Evolutionary conservation across 2,329 filamentous ascomycete genomes (phyloP).

Genomic region (Aspergillus novofumigatus): DNA sequence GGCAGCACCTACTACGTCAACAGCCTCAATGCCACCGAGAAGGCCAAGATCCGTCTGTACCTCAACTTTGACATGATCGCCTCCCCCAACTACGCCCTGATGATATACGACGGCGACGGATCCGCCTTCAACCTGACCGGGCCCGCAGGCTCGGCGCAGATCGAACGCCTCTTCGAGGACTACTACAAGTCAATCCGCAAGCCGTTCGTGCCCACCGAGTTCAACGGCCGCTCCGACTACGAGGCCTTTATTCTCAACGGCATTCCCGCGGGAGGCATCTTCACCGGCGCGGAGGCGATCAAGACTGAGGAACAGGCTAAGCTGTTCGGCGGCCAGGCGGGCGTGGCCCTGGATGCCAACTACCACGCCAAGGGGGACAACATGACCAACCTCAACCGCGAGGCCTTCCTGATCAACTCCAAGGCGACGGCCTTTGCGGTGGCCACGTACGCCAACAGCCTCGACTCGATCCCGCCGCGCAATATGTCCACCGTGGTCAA

Average conservation of each 20-base stretch:
- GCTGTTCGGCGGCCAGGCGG: slow-evolving; percentile 68
- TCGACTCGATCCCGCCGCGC: slow-evolving; percentile 17
- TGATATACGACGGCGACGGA: slow-evolving; percentile 49
- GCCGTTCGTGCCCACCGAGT: slow-evolving; percentile 67
- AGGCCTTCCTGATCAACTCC: slow-evolving; percentile 25
- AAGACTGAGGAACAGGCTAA: slow-evolving; percentile 65
- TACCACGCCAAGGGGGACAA: slow-evolving; percentile 55
- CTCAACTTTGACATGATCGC: slow-evolving; percentile 71
- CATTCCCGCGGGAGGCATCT: slow-evolving; percentile 71
- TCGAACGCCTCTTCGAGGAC: slow-evolving; percentile 63
- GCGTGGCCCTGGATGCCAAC: slow-evolving; percentile 52
- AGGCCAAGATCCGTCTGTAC: slow-evolving; percentile 60
- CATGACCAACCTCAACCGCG: slow-evolving; percentile 49
- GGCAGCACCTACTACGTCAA: slow-evolving; percentile 57
- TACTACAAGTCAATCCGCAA: slow-evolving; percentile 61
- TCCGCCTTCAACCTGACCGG: slow-evolving; percentile 50
- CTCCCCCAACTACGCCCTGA: slow-evolving; percentile 56
- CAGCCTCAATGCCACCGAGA: slow-evolving; percentile 45
- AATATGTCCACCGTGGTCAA: slow-evolving; percentile 1
- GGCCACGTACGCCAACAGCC: slow-evolving; percentile 24
- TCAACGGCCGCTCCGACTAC: slow-evolving; percentile 77
- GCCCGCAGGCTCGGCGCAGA: slow-evolving; percentile 62
- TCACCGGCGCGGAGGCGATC: slow-evolving; percentile 71
- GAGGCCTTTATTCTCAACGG: slow-evolving; percentile 69
- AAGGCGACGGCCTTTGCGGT: slow-evolving; percentile 24